Evolutionary conservation across 2,329 filamentous ascomycete species (phyloP).

Genomic region (Sphaerulina musiva): DNA sequence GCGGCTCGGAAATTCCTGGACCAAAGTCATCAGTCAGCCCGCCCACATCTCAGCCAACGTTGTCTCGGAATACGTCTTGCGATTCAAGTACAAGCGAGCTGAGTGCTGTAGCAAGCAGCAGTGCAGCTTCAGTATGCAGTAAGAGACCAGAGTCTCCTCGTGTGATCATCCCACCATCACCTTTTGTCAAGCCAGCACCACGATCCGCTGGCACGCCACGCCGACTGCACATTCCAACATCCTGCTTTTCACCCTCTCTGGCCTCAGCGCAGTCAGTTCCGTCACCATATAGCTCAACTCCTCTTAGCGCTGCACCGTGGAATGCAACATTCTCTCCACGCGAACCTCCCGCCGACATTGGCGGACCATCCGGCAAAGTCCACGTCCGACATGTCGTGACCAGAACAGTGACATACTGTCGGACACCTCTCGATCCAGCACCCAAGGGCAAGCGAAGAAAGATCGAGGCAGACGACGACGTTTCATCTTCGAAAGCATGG

Average conservation of each 20-base stretch:
- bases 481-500: conserved; percentile 15
- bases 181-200: conserved; percentile 48
- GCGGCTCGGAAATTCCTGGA: conserved; percentile 21
- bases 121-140: conserved; percentile 11
- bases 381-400: conserved; percentile 85
- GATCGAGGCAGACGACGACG: conserved; percentile 40
- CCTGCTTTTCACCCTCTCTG: conserved; percentile 56
- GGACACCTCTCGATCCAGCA: conserved; percentile 67
- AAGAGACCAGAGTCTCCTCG: conserved; percentile 34
- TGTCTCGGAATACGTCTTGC: conserved; percentile 35
- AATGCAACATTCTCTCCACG: conserved; percentile 55
- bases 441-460: conserved; percentile 91
- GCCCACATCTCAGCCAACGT: conserved; percentile 29
- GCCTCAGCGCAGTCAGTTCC: conserved; percentile 37
- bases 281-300: conserved; percentile 62
- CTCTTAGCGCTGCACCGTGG: conserved; percentile 33
- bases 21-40: conserved; percentile 31
- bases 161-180: conserved; percentile 40
- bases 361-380: conserved; percentile 42
- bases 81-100: conserved; percentile 20
- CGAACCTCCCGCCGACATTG: conserved; percentile 46
- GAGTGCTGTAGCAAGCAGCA: conserved; percentile 19
- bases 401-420: conserved; percentile 85
- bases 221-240: conserved; percentile 70
- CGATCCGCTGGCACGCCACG: conserved; percentile 55